Evolutionary conservation across 352 stramenopile genomes (phyloP).

Genomic region (Elongisporangium undulatum): DNA sequence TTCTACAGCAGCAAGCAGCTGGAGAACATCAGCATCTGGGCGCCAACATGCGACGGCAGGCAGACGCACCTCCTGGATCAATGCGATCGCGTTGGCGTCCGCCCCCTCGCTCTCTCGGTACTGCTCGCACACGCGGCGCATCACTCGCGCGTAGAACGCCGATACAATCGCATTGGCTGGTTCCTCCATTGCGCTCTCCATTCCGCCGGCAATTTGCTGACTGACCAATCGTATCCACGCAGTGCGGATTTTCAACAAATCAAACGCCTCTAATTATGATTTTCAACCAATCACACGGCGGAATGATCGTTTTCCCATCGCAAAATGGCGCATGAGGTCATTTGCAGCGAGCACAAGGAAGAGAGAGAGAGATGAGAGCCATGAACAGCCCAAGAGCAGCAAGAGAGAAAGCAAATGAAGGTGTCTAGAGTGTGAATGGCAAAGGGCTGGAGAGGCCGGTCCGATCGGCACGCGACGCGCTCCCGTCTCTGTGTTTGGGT

Average conservation of each 20-base stretch:
- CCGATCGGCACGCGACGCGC: neutral
- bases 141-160: constrained; percentile 56
- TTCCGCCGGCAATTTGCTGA: neutral
- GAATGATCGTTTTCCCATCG: neutral
- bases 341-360: neutral
- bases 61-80: constrained; percentile 23
- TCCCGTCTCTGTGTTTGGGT: neutral
- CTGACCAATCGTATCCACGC: neutral
- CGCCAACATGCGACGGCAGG: neutral
- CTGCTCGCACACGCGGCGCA: constrained; percentile 43
- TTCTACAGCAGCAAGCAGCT: constrained; percentile 17
- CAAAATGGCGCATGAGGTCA: too few species aligned
- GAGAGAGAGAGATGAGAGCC: neutral
- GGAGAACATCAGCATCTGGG: neutral
- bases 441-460: neutral
- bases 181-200: neutral
- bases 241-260: neutral
- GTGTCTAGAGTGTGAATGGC: neutral
- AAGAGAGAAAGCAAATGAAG: neutral
- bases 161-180: constrained; percentile 18
- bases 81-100: constrained; percentile 9
- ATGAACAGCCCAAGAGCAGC: neutral
- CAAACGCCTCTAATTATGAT: neutral
- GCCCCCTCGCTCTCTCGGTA: constrained; percentile 25
- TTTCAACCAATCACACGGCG: neutral